Conservation (phyloP, 2,329 filamentous ascomycete species). For the Madurella fahalii region DNA sequence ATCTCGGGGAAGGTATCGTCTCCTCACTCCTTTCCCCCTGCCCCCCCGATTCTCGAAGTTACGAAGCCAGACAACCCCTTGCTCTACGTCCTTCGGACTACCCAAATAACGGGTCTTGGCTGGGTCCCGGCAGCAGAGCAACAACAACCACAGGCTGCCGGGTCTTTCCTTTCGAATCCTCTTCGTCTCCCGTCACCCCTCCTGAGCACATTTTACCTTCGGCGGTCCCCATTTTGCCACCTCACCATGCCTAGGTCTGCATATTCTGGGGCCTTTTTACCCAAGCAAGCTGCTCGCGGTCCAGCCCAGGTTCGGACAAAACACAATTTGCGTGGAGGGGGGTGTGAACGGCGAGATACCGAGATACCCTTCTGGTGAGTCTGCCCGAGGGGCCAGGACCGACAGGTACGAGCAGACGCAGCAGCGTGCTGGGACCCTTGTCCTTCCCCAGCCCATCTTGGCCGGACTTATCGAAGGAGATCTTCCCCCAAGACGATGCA, state of each 20-base stretch:
- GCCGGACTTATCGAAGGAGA: constrained; percentile 39
- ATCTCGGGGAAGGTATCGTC: constrained; percentile 24
- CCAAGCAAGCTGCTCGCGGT: constrained; percentile 19
- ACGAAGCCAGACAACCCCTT: constrained; percentile 37
- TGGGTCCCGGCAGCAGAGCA: constrained; percentile 19
- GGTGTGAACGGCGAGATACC: constrained; percentile 3
- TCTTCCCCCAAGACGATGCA: constrained; percentile 43
- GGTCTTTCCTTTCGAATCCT: constrained; percentile 16
- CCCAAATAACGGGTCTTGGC: constrained; percentile 15
- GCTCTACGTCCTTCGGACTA: constrained; percentile 21
- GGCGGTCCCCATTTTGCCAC: constrained; percentile 43
- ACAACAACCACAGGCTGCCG: constrained; percentile 10
- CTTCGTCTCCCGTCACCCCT: constrained; percentile 12
- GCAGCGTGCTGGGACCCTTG: constrained; percentile 22
- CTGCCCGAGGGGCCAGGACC: constrained; percentile 11
- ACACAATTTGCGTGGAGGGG: constrained; percentile 15
- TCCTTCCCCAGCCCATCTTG: constrained; percentile 24
- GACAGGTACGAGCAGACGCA: constrained; percentile 17
- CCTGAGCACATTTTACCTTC: constrained; percentile 37
- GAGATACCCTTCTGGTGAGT: constrained; percentile 4
- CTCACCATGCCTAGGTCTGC: constrained; percentile 40
- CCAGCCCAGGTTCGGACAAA: constrained; percentile 22
- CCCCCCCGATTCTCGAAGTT: background rate
- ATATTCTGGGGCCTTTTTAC: constrained; percentile 35
- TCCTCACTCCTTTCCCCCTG: constrained; percentile 12